These are phyloP conservation scores for Datura wrightii DNA, from an alignment of 257 asterid species.

Conservation along the genomic window DNA sequence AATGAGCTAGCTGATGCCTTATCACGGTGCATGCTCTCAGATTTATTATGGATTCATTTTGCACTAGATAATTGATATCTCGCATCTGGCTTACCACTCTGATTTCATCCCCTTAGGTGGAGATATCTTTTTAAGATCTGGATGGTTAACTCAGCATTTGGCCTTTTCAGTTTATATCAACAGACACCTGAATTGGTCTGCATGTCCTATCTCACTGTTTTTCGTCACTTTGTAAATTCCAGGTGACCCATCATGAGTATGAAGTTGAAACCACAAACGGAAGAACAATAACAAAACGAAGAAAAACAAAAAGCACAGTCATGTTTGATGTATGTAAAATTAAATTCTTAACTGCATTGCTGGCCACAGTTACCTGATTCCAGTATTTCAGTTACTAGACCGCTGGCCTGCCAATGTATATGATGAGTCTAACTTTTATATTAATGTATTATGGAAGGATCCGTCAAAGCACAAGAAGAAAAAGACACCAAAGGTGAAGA, in stretches of 20 bases:
- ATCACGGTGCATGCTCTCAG: background rate
- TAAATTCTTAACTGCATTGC: slow-evolving; percentile 13
- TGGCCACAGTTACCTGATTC: background rate
- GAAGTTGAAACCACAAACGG: slow-evolving; percentile 95
- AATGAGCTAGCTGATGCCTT: background rate
- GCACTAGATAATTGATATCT: background rate
- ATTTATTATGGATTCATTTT: background rate
- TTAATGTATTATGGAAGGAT: slow-evolving; percentile 53
- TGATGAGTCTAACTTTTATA: slow-evolving; percentile 21
- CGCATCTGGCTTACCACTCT: slow-evolving; percentile 12
- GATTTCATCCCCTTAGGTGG: slow-evolving; percentile 18
- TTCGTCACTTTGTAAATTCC: slow-evolving; percentile 37
- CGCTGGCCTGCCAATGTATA: slow-evolving; percentile 3
- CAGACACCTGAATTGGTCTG: background rate
- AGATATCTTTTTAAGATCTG: slow-evolving; percentile 7
- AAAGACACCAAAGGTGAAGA: slow-evolving; percentile 67
- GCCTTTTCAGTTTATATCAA: background rate
- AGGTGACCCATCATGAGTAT: slow-evolving; percentile 94
- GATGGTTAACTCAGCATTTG: slow-evolving; percentile 16
- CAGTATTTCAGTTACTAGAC: slow-evolving; percentile 13
- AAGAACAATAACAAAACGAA: slow-evolving; percentile 84
- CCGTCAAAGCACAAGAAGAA: slow-evolving; percentile 69
- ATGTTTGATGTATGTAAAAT: slow-evolving; percentile 80
- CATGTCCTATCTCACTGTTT: slow-evolving; percentile 26
- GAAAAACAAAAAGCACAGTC: slow-evolving; percentile 87